Base-by-base conservation (phyloP, 768 basidiomycete species). In the Rhodosporidiobolus sp. region DNA sequence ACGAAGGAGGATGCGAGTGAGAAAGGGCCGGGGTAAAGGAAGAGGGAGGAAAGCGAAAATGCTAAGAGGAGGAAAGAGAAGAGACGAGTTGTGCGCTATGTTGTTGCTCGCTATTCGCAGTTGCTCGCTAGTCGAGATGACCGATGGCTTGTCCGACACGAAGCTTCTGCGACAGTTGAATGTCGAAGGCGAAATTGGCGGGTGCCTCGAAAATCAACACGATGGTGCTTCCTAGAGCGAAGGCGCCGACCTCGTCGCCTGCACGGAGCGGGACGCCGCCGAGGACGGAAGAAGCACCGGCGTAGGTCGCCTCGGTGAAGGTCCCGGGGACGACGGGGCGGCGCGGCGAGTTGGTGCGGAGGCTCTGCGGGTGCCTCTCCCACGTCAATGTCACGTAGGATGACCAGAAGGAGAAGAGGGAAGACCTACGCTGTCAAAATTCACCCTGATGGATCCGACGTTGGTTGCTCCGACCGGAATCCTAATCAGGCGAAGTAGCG, bases 381-480 rank as follows among this genome's bases (percentile, higher is more conserved):
- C 14, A 43, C 38, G 46, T 48, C 46, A 17, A 14, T 22, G 1
- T 32, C 20, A 46, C 17, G 7, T 11, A 43, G 43, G 26, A 26
- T 7, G 19, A 28, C 20, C 24, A n/a, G 32, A 20, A 28, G 19
- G 45, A 34, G 35, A 49, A 30, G 28, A 24, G 35, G 26, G 35
- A 49, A 35, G 45, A 67, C 80, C 63, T 56, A 89, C 90, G 79
- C 89, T 85, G 81, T 99, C 96, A 81, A 99, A 99, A 80, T 96
- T 94, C 79, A 99, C 86, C 76, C 89, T 89, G 82, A 99, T 98
- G 74, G 89, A 90, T 9, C 96, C 96, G 63, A 98, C 96, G 80
- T 99, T 98, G 19, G 95, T 98, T 4, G 96, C 96, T 5, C 96
- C 96, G 38, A 99, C 95, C 17, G 96, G 96, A 0, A 96, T 88